Evolutionary conservation across 805 yeast genomes (phyloP), one percentile per base, ranked within the genome.

Genomic region (Kuraishia cidri): DNA sequence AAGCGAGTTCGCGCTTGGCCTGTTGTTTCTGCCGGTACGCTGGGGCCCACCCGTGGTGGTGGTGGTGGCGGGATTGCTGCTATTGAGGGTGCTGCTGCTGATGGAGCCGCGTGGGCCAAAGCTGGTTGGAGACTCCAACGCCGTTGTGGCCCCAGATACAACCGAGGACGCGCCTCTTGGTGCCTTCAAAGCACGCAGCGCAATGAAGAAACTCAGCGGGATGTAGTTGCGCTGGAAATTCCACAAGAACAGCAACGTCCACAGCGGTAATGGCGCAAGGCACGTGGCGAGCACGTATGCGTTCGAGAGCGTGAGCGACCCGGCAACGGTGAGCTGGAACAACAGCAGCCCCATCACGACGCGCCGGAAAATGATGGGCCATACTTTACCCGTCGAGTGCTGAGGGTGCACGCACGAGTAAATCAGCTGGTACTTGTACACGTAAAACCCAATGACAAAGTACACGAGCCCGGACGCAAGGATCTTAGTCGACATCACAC

Each of bases 351-450:
- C 97, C 37, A 86, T 50, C 35, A 83, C 74, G 1, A 88, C 75
- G 43, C 98, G 67, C 45, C 95, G 67, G 48, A 83, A 81, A 2
- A 90, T 78, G 31, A 87, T 62, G 1, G 96, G 95, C 97, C 97
- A 90, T 1, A 90, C 94, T 50, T 82, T 83, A 1, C 97, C 98
- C 0, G 96, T 92, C 0, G 96, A 87, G 57, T 92, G 97, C 24
- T 94, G 96, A 7, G 94, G 88, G 54, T 92, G 97, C 21, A 86
- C 87, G 62, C 92, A 80, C 0, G 95, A 81, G 52, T 85, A 90
- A 42, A 92, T 62, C 38, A 90, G 63, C 55, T 87, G 96, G 53
- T 88, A 90, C 57, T 90, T 90, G 68, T 78, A 86, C 6, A 88
- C 95, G 51, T 77, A 79, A 54, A 76, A 90, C 0, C 97, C 97